phyloP scores from a whole-genome alignment of 371 early-diverging fungal species.

The Lichtheimia ramosa region DNA sequence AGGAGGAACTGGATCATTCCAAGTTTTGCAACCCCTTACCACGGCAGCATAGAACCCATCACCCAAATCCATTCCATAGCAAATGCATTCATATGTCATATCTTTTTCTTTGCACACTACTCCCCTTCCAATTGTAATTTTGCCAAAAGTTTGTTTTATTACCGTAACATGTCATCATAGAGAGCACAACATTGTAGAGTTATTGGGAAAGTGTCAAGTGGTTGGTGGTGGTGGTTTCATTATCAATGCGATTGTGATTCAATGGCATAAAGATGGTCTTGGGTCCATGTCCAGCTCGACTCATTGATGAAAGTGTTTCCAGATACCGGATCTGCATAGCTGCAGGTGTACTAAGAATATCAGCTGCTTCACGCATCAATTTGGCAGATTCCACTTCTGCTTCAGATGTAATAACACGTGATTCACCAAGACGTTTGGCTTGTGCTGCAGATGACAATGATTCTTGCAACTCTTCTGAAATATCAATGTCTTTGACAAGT shows the following conservation, averaged over 20 bases:
- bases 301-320: constrained; percentile 82
- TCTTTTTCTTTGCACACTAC: too few relatives aligned
- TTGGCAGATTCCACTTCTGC: constrained; percentile 93
- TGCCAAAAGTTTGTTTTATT: too few relatives aligned
- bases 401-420: constrained; percentile 85
- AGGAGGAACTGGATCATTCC: constrained; percentile 96
- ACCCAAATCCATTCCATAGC: constrained; percentile 1
- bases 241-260: too few relatives aligned
- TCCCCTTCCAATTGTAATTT: too few relatives aligned
- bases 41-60: constrained; percentile 7
- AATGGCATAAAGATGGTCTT: constrained; percentile 76
- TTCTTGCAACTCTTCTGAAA: constrained; percentile 74
- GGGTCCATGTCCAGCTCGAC: constrained; percentile 58
- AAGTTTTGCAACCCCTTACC: constrained; percentile 70
- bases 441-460: constrained; percentile 88
- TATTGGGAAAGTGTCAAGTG: too few relatives aligned
- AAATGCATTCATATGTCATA: too few relatives aligned
- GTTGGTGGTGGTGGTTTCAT: too few relatives aligned
- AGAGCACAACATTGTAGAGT: too few relatives aligned
- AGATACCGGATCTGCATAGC: constrained; percentile 88
- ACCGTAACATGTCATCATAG: too few relatives aligned
- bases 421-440: constrained; percentile 84
- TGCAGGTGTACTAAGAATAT: constrained; percentile 67
- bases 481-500: constrained; percentile 84
- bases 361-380: constrained; percentile 90